phyloP scores from a whole-genome alignment of 2,329 filamentous ascomycete species.

The Arthroderma sp. region DNA sequence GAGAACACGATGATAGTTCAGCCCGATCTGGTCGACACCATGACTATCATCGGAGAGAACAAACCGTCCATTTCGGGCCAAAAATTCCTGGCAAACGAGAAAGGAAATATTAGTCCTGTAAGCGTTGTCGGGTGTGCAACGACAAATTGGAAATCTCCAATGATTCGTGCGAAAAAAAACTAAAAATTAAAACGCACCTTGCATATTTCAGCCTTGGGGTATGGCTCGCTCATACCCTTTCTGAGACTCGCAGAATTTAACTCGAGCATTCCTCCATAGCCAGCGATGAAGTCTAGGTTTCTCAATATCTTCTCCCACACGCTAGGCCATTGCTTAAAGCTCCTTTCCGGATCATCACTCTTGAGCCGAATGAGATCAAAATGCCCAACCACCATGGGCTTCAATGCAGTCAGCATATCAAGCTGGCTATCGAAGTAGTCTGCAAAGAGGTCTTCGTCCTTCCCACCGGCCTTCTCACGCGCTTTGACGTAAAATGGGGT shows the following conservation, averaged over 20 bases:
- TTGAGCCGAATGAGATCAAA: conserved; percentile 83
- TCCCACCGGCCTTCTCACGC: conserved; percentile 42
- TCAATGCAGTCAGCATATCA: conserved; percentile 60
- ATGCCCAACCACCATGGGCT: conserved; percentile 74
- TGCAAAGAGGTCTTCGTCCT: conserved; percentile 61
- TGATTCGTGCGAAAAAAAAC: too few relatives aligned
- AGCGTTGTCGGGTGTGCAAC: too few relatives aligned
- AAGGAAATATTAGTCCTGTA: too few relatives aligned
- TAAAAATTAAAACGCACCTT: conserved; percentile 38
- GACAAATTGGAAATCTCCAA: background rate
- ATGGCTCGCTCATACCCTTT: conserved; percentile 83
- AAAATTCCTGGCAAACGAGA: conserved; percentile 45
- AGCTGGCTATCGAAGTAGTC: conserved; percentile 82
- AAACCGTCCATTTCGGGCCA: conserved; percentile 62
- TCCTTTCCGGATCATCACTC: conserved; percentile 53
- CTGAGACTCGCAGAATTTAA: conserved; percentile 76
- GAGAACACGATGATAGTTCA: conserved; percentile 62
- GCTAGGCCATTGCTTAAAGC: conserved; percentile 42
- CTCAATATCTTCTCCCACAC: conserved; percentile 64
- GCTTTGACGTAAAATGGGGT: conserved; percentile 51
- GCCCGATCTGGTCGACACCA: conserved; percentile 71
- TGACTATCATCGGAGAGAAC: conserved; percentile 94
- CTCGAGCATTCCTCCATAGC: conserved; percentile 74
- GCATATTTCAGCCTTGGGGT: conserved; percentile 68
- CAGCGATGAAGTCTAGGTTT: conserved; percentile 58